These are phyloP conservation scores for Diaporthe humulicola DNA, from an alignment of 2,329 filamentous ascomycete species.

Conservation along the genomic window DNA sequence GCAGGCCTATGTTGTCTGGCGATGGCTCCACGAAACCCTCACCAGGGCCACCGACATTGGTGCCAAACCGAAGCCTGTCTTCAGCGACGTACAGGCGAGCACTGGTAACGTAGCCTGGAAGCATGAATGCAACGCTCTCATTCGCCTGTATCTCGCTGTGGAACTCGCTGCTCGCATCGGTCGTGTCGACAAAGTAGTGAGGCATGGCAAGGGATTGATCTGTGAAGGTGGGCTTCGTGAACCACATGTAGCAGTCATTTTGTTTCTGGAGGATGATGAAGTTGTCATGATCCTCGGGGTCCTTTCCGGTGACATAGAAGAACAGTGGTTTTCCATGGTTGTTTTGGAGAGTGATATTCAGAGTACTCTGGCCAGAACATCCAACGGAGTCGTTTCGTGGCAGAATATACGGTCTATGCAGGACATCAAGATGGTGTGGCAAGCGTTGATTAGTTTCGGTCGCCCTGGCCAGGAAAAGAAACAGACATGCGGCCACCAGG, in stretches of 20 bases:
- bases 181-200: not conserved
- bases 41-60: constrained; percentile 5
- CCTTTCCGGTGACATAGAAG: constrained; percentile 26
- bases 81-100: constrained; percentile 30
- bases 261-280: constrained; percentile 13
- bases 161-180: not conserved
- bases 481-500: not conserved
- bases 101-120: constrained; percentile 22
- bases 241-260: not conserved
- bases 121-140: not conserved
- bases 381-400: not conserved
- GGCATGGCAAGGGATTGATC: not conserved
- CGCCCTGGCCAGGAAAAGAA: not conserved
- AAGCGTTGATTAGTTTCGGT: not conserved
- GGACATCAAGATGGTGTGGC: not conserved
- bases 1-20: not conserved
- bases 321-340: not conserved
- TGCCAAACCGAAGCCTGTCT: constrained; percentile 16
- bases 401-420: not conserved
- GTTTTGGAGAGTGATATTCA: constrained; percentile 29
- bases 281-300: not conserved
- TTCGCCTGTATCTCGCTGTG: not conserved
- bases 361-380: not conserved
- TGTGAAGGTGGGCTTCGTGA: not conserved
- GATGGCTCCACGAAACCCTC: constrained; percentile 30